phyloP scores from a whole-genome alignment of 2,329 filamentous ascomycete genomes.

The Fusarium goolgardi region DNA sequence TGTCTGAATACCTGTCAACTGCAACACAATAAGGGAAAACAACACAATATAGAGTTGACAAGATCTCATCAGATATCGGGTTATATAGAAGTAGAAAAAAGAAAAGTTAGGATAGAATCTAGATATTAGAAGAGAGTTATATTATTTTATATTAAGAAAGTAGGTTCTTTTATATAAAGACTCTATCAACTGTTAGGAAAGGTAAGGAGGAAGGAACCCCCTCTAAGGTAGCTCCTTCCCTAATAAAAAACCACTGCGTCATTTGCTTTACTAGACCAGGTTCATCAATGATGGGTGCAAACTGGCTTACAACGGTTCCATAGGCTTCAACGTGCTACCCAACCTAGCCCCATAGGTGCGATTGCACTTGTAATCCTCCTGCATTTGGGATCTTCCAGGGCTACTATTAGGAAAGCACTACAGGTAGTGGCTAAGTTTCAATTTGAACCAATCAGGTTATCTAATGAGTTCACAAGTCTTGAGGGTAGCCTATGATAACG shows the following conservation, averaged over 20 bases:
- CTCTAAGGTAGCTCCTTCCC: too few relatives aligned
- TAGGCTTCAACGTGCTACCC: conserved; percentile 10
- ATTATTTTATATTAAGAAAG: too few relatives aligned
- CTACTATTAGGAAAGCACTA: neutral
- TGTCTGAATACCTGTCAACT: neutral
- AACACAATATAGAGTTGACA: neutral
- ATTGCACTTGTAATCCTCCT: conserved; percentile 5
- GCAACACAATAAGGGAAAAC: neutral
- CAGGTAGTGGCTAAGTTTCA: conserved; percentile 7
- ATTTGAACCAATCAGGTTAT: conserved; percentile 32
- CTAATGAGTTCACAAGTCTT: conserved; percentile 35
- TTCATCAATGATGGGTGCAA: conserved; percentile 13
- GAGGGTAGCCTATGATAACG: conserved; percentile 38
- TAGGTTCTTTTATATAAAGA: too few relatives aligned
- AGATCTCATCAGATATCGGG: conserved; percentile 1
- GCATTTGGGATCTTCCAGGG: conserved; percentile 6
- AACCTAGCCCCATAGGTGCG: neutral
- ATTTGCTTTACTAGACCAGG: conserved; percentile 14
- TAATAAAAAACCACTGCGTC: conserved; percentile 16
- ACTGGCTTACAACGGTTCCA: conserved; percentile 16
- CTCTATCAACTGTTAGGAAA: too few relatives aligned
- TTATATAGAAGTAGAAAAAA: conserved; percentile 7
- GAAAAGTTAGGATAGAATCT: too few relatives aligned
- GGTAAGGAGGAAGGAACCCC: too few relatives aligned
- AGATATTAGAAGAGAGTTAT: too few relatives aligned